Evolutionary conservation across 1,139 yeast species (phyloP).

Genomic region (Schizosaccharomyces versatilis): DNA sequence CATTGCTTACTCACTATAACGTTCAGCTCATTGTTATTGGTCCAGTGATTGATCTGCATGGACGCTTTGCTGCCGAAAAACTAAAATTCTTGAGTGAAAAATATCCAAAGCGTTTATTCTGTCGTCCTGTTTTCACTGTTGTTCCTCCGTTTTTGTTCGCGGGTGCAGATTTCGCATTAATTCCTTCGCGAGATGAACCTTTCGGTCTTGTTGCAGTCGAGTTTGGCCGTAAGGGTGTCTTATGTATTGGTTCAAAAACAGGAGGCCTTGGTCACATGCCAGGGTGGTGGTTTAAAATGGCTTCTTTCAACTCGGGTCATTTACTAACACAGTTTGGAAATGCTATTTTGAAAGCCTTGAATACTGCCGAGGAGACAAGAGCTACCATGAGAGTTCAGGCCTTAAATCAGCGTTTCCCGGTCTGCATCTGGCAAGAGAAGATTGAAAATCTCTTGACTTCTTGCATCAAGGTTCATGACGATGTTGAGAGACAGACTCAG

Average conservation of each 20-base stretch:
- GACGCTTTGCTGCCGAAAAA: conserved; percentile 11
- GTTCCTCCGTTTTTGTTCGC: conserved; percentile 10
- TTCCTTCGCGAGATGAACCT: conserved; percentile 11
- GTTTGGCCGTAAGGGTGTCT: conserved; percentile 12
- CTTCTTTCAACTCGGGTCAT: conserved; percentile 9
- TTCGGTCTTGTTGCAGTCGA: conserved; percentile 11
- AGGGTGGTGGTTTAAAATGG: conserved; percentile 11
- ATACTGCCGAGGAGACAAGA: conserved; percentile 7
- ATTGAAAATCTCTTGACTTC: conserved; percentile 7
- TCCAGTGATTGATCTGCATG: conserved; percentile 11
- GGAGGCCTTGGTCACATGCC: conserved; percentile 12
- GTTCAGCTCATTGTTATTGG: conserved; percentile 10
- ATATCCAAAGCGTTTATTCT: conserved; percentile 9
- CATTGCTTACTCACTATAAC: conserved; percentile 8
- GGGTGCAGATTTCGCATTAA: conserved; percentile 11
- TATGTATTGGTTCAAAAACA: conserved; percentile 11
- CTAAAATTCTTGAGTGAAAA: conserved; percentile 6
- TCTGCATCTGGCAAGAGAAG: conserved; percentile 8
- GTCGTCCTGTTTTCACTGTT: conserved; percentile 10
- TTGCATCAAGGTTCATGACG: conserved; percentile 6
- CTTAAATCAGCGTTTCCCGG: conserved; percentile 10
- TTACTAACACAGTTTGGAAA: conserved; percentile 9
- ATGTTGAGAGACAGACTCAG: too few species aligned
- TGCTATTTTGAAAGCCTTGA: conserved; percentile 9
- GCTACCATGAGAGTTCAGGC: conserved; percentile 8